Base-by-base conservation (phyloP, 192 early-diverging fungal species). In the Chytriomyces sp. region DNA sequence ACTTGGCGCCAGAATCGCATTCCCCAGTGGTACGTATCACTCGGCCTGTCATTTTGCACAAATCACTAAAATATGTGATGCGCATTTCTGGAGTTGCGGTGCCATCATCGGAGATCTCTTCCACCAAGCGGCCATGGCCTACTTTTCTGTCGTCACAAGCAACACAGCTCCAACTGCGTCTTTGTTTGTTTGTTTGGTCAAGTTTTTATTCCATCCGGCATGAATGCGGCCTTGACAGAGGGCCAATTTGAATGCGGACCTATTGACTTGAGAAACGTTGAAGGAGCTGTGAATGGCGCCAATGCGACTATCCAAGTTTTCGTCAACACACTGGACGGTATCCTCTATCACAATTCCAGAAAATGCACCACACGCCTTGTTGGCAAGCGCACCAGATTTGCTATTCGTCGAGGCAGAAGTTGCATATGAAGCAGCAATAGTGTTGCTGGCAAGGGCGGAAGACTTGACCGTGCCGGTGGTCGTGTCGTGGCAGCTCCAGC, bases 221-320 rank as follows among this genome's bases (percentile, higher is more conserved):
- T 22, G 17, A 49, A 49, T 22, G 44, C 22, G 3, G 44, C 44
- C 22, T 22, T 49, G 17, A 49, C 14, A 22, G 17, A 49, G 22
- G 44, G 44, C 22, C 22, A 75, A 76, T 64, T 86, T 82, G 34
- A 77, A 74, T 22, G 10, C 52, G 38, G 59, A 73, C 7, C 63
- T 5, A 36, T 85, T 33, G 74, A 80, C 39, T 40, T 85, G 3
- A 70, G 77, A n/a, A 31, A 53, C 2, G 64, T 79, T 39, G 26
- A 76, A 32, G 74, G 59, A 34, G 74, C 76, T 31, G 75, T 72
- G 41, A 74, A 85, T 49, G 83, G 85, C 34, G 58, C 74, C 40
- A 81, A 79, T 63, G 86, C 81, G n/a, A 84, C 83, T 39, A 72
- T 88, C n/a, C 86, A 88, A 64, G 57, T 85, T 40, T 52, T 83